Conservation (phyloP, 2,329 filamentous ascomycete genomes). For the Macrophomina pseudophaseolina region DNA sequence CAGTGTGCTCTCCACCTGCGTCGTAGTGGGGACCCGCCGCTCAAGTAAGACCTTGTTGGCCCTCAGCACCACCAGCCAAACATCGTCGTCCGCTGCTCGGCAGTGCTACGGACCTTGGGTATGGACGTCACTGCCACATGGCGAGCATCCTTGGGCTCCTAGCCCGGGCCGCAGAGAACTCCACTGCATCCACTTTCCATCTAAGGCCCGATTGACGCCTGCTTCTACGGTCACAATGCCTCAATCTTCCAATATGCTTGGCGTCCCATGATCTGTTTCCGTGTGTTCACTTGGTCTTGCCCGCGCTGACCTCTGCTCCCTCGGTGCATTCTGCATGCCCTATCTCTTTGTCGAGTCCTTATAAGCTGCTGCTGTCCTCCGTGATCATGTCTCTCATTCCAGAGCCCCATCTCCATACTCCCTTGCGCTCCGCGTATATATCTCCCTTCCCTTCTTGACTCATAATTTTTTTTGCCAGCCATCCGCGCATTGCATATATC, state of each 20-base stretch:
- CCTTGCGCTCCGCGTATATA: constrained; percentile 18
- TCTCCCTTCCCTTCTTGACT: constrained; percentile 6
- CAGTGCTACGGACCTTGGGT: constrained; percentile 23
- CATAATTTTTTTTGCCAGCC: neutral
- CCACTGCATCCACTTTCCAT: constrained; percentile 6
- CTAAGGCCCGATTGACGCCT: constrained; percentile 19
- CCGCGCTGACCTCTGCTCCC: constrained; percentile 10
- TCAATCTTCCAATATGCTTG: constrained; percentile 14
- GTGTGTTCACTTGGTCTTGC: constrained; percentile 15
- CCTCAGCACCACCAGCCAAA: constrained; percentile 4
- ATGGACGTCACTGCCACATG: constrained; percentile 26
- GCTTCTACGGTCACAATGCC: constrained; percentile 24
- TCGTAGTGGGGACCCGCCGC: constrained; percentile 22
- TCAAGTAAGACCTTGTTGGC: constrained; percentile 24
- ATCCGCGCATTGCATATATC: neutral
- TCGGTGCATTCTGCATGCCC: constrained; percentile 22
- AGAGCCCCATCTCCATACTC: neutral
- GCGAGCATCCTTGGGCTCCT: constrained; percentile 5
- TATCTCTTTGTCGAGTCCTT: constrained; percentile 15
- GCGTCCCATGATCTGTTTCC: constrained; percentile 27
- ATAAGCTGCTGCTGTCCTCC: constrained; percentile 20
- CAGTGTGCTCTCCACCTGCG: constrained; percentile 5
- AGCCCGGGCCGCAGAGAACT: neutral
- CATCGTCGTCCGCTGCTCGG: constrained; percentile 3
- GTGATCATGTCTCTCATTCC: constrained; percentile 8